Evolutionary conservation across 352 stramenopile genomes (phyloP).

Genomic region (Paralagenidium karlingii): DNA sequence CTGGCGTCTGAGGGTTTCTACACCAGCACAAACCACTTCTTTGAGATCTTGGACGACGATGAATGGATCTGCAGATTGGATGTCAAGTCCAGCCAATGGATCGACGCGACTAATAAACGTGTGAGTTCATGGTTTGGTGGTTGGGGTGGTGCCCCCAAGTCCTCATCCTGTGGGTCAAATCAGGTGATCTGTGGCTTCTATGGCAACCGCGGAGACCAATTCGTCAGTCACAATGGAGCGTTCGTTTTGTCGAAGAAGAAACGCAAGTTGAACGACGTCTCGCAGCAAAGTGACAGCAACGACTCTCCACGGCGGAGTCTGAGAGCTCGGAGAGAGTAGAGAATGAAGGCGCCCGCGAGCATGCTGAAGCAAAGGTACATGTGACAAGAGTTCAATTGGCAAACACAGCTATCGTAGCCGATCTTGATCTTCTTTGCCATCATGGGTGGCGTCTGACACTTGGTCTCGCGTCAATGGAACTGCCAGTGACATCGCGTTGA

Average conservation of each 20-base stretch:
- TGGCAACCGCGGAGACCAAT: too few species aligned
- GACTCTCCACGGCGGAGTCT: too few species aligned
- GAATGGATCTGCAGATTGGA: conserved; percentile 22
- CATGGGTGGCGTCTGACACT: background rate
- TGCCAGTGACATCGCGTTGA: too few species aligned
- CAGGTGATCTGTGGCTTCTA: too few species aligned
- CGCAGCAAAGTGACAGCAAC: too few species aligned
- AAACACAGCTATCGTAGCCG: conserved; percentile 18
- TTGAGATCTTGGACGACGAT: conserved; percentile 24
- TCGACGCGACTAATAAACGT: conserved; percentile 34
- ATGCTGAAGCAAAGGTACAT: conserved; percentile 23
- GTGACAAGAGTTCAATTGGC: conserved; percentile 19
- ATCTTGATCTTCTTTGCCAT: conserved; percentile 14
- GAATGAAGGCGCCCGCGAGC: too few species aligned
- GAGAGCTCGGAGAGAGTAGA: background rate
- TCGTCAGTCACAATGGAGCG: too few species aligned
- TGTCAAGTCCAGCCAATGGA: conserved; percentile 30
- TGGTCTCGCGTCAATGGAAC: too few species aligned
- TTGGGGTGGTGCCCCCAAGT: conserved; percentile 11
- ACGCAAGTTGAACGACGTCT: too few species aligned
- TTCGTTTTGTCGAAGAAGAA: too few species aligned
- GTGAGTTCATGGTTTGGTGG: conserved; percentile 35
- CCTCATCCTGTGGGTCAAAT: too few species aligned
- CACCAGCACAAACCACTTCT: conserved; percentile 16
- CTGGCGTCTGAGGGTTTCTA: conserved; percentile 4